These are phyloP conservation scores for Trichophyton rubrum DNA, from an alignment of 2,329 filamentous ascomycete genomes.

Conservation along the genomic window DNA sequence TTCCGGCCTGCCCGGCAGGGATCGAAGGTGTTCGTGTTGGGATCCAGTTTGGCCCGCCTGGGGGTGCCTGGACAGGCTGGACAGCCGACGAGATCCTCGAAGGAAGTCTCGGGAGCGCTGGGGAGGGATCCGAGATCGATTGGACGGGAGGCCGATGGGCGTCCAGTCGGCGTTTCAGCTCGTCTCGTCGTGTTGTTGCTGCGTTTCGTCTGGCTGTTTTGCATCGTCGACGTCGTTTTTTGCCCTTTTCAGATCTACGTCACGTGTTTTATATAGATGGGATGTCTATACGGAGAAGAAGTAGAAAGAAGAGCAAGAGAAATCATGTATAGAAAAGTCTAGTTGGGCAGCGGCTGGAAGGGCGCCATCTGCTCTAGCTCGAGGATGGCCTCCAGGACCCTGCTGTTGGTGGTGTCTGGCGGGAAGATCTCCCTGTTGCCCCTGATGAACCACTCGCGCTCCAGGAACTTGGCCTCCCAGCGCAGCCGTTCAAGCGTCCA, in stretches of 20 bases:
- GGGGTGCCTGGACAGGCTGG: background rate
- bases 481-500: no score
- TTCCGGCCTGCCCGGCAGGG: background rate
- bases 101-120: background rate
- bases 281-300: no score
- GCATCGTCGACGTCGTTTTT: background rate
- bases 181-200: background rate
- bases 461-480: no score
- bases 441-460: no score
- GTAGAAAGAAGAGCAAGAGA: no score
- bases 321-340: no score
- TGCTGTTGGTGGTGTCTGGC: no score
- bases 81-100: background rate
- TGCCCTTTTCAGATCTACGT: background rate
- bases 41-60: background rate
- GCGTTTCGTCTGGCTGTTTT: background rate
- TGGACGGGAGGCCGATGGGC: background rate
- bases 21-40: background rate
- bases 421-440: no score
- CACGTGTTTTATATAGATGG: background rate
- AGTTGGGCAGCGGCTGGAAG: no score
- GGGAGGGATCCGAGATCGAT: background rate
- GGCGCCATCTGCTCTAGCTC: no score
- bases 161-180: background rate
- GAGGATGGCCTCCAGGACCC: no score